These are phyloP conservation scores for Rutidosis leptorrhynchoides DNA, from an alignment of 129 eudicot genomes.

Conservation along the genomic window DNA sequence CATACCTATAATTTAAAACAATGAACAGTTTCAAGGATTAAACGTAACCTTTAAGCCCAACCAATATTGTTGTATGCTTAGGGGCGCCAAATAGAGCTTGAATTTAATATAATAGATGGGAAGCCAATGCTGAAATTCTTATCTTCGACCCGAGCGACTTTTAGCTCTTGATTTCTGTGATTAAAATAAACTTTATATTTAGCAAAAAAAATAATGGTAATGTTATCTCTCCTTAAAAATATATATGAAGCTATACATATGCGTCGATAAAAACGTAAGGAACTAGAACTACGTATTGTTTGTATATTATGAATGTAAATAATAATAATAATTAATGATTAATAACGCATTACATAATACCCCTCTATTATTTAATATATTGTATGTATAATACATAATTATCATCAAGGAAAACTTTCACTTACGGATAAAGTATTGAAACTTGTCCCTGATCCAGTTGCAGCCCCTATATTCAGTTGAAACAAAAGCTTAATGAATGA, in stretches of 20 bases:
- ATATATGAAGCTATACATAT: background rate
- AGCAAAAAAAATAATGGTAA: background rate
- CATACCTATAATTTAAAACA: background rate
- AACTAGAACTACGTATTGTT: background rate
- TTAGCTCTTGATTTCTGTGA: constrained; percentile 69
- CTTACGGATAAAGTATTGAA: constrained; percentile 38
- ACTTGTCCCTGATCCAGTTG: constrained; percentile 76
- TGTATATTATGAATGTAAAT: background rate
- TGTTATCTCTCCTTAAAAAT: background rate
- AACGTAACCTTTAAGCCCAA: constrained; percentile 3
- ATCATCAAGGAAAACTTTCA: background rate
- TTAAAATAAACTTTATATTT: constrained; percentile 12
- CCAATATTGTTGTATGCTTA: constrained; percentile 15
- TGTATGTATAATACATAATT: no score
- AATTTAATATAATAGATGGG: constrained; percentile 3
- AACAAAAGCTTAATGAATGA: constrained; percentile 2
- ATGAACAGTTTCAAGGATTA: background rate
- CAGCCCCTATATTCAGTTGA: constrained; percentile 65
- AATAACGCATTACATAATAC: background rate
- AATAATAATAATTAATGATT: background rate
- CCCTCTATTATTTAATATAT: constrained; percentile 2
- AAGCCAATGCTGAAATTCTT: constrained; percentile 20
- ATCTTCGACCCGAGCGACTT: constrained; percentile 62
- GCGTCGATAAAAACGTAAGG: background rate
- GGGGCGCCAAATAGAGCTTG: constrained; percentile 17